Percentiles rank a stretch among this genome's conserved stretches.
Evolutionary conservation across 352 stramenopile genomes (phyloP).

Genomic region (Thalassiosira oceanica): DNA sequence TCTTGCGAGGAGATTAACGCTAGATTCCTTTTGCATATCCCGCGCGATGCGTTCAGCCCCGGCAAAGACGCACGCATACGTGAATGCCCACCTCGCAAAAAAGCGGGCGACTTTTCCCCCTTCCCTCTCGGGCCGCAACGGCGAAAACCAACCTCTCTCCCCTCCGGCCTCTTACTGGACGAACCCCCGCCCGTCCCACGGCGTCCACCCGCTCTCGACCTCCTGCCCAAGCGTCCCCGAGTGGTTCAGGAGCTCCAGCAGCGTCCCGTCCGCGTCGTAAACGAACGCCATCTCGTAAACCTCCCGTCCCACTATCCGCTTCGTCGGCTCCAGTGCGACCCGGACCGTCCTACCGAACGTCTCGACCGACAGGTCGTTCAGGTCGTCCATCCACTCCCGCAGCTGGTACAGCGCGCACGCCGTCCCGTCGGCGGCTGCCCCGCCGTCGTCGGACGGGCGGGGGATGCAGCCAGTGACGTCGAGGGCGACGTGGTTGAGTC

Average conservation of each 20-base stretch:
- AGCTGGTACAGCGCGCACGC: slow-evolving; percentile 39
- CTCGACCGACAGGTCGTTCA: slow-evolving; percentile 66
- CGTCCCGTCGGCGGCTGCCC: neutral
- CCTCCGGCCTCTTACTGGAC: too few relatives aligned
- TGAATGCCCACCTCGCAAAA: too few relatives aligned
- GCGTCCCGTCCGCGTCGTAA: slow-evolving; percentile 74
- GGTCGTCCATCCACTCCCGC: slow-evolving; percentile 57
- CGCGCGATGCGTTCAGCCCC: too few relatives aligned
- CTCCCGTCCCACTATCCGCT: slow-evolving; percentile 68
- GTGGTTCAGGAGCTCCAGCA: slow-evolving; percentile 76
- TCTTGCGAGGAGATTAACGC: too few relatives aligned
- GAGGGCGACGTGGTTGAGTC: slow-evolving; percentile 78
- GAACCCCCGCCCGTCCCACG: slow-evolving; percentile 45
- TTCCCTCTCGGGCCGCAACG: too few relatives aligned
- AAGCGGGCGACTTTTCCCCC: too few relatives aligned
- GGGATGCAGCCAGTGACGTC: slow-evolving; percentile 63
- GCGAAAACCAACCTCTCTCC: too few relatives aligned
- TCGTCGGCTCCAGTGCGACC: slow-evolving; percentile 58
- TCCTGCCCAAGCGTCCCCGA: slow-evolving; percentile 48
- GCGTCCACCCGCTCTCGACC: slow-evolving; percentile 36
- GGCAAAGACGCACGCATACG: too few relatives aligned
- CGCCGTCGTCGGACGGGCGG: slow-evolving; percentile 1
- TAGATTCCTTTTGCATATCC: too few relatives aligned
- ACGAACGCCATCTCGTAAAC: slow-evolving; percentile 80
- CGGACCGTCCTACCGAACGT: slow-evolving; percentile 66